Conservation (phyloP, 306 rosid genomes). For the Pterocarpus santalinus region DNA sequence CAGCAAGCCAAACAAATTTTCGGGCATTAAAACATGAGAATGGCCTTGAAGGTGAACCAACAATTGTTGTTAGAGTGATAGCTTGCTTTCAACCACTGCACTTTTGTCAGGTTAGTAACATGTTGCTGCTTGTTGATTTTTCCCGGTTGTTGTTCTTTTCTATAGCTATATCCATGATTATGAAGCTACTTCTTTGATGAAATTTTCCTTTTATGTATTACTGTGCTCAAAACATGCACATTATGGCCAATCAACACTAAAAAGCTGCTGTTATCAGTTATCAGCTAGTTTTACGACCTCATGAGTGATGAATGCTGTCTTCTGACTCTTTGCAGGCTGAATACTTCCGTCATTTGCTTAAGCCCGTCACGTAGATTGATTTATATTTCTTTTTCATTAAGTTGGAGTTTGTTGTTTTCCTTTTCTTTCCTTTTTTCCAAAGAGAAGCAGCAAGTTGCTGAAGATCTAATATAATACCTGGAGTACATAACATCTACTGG, state of each 20-base stretch:
- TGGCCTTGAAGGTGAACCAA: slow-evolving; percentile 72
- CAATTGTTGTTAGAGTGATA: slow-evolving; percentile 79
- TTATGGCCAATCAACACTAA: background rate
- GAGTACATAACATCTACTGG: slow-evolving; percentile 49
- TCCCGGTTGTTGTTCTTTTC: slow-evolving; percentile 21
- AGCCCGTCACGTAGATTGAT: slow-evolving; percentile 80
- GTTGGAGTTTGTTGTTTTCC: slow-evolving; percentile 51
- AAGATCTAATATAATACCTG: slow-evolving; percentile 42
- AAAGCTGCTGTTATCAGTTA: slow-evolving; percentile 19
- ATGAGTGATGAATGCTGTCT: slow-evolving; percentile 25
- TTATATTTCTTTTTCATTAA: slow-evolving; percentile 38
- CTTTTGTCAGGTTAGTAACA: slow-evolving; percentile 75
- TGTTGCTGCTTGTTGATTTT: slow-evolving; percentile 21
- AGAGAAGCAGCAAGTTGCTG: slow-evolving; percentile 50
- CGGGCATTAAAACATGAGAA: slow-evolving; percentile 82
- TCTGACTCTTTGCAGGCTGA: slow-evolving; percentile 68
- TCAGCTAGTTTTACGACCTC: slow-evolving; percentile 13
- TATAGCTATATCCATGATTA: background rate
- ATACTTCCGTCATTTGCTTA: slow-evolving; percentile 84
- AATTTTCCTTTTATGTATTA: slow-evolving; percentile 18
- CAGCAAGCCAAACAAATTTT: slow-evolving; percentile 82
- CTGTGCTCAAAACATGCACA: slow-evolving; percentile 1
- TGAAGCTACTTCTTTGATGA: slow-evolving; percentile 20
- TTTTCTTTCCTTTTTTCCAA: slow-evolving; percentile 45
- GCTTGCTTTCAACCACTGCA: slow-evolving; percentile 87